Conservation (phyloP, 495 filamentous ascomycete genomes). For the Xylaria palmicola region DNA sequence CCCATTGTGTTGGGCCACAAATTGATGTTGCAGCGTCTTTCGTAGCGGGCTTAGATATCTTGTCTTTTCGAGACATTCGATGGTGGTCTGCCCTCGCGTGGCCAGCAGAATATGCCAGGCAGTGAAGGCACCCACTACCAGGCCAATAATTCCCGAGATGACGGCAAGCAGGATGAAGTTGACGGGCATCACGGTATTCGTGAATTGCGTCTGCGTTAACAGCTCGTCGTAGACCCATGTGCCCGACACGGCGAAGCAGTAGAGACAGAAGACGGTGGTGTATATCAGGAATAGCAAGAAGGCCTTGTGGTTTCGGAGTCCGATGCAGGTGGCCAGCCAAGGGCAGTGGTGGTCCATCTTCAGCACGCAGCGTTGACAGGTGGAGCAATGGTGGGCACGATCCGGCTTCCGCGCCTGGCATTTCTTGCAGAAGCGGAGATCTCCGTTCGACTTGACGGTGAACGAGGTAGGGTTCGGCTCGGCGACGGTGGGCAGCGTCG, state of each 20-base stretch:
- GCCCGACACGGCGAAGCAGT: slow-evolving; percentile 69
- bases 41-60: slow-evolving; percentile 81
- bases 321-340: slow-evolving; percentile 95
- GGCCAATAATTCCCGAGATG: slow-evolving; percentile 82
- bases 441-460: slow-evolving; percentile 88
- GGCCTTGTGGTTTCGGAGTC: slow-evolving; percentile 89
- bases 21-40: slow-evolving; percentile 63
- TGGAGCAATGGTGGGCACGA: slow-evolving; percentile 93
- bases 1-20: slow-evolving; percentile 52
- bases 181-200: slow-evolving; percentile 75
- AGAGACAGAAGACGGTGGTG: slow-evolving; percentile 79
- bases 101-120: slow-evolving; percentile 89
- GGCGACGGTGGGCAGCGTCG: slow-evolving; percentile 47
- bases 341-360: slow-evolving; percentile 99
- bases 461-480: slow-evolving; percentile 63
- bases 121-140: slow-evolving; percentile 88
- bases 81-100: slow-evolving; percentile 78
- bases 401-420: slow-evolving; percentile 92
- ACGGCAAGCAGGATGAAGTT: slow-evolving; percentile 88
- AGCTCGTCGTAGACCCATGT: slow-evolving; percentile 82
- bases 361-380: slow-evolving; percentile 86
- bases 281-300: slow-evolving; percentile 95
- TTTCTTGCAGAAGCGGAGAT: slow-evolving; percentile 91
- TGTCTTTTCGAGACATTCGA: slow-evolving; percentile 92
- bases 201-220: slow-evolving; percentile 56